These are phyloP conservation scores for Bryopsis sp. DNA, from an alignment of 139 green algal species.

Conservation along the genomic window DNA sequence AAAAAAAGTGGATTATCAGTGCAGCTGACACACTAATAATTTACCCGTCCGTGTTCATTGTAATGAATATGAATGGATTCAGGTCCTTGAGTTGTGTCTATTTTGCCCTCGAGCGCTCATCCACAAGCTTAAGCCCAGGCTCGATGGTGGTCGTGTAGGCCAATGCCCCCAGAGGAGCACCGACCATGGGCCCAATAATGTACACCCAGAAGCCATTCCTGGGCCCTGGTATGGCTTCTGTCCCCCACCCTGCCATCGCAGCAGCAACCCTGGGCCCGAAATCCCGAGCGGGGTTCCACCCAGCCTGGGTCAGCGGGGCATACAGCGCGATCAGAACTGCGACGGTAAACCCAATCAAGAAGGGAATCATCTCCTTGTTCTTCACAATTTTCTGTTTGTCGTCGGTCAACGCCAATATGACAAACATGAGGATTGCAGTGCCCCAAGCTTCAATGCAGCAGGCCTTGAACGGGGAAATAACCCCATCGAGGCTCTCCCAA, in stretches of 20 bases:
- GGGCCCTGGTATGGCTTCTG: background rate
- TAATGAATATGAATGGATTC: too few species aligned
- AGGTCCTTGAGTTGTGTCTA: too few species aligned
- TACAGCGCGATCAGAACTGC: slow-evolving; percentile 3
- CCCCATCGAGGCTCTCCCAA: background rate
- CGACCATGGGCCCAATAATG: slow-evolving; percentile 8
- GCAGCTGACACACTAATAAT: too few species aligned
- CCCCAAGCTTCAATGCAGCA: slow-evolving; percentile 2
- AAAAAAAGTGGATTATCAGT: too few species aligned
- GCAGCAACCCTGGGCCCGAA: slow-evolving; percentile 3
- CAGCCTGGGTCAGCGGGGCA: slow-evolving; percentile 9
- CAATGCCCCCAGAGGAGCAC: background rate
- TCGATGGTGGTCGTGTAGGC: background rate
- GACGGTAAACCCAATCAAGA: slow-evolving; percentile 11
- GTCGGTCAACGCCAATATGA: slow-evolving; percentile 5
- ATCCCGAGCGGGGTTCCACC: slow-evolving; percentile 8
- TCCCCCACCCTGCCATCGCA: slow-evolving; percentile 7
- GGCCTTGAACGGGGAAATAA: background rate
- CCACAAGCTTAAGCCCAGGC: background rate
- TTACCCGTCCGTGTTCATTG: too few species aligned
- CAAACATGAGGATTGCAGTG: slow-evolving; percentile 8
- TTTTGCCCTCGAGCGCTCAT: too few species aligned
- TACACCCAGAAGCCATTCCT: slow-evolving; percentile 15
- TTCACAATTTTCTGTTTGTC: background rate
- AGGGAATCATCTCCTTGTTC: slow-evolving; percentile 6